These are phyloP conservation scores for Cyphellophora europaea DNA, from an alignment of 2,329 filamentous ascomycete genomes.

Conservation along the genomic window DNA sequence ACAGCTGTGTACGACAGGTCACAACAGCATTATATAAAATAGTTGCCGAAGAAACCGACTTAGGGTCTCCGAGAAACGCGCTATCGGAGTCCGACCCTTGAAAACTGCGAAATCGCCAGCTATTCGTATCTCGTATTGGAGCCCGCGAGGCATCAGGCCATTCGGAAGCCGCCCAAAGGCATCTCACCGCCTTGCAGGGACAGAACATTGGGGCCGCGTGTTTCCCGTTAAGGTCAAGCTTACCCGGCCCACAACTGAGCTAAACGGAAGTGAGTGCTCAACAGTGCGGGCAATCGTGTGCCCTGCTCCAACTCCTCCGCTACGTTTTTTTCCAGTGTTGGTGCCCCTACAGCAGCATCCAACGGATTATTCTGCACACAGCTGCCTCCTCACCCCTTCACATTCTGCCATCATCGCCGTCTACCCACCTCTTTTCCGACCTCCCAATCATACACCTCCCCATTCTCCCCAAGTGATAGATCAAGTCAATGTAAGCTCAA, in stretches of 20 bases:
- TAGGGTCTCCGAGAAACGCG: too few relatives aligned
- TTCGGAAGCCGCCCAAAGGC: not conserved
- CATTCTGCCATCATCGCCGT: too few relatives aligned
- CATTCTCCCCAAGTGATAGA: too few relatives aligned
- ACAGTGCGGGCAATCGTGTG: not conserved
- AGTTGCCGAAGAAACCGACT: too few relatives aligned
- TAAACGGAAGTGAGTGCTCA: not conserved
- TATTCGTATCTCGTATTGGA: not conserved
- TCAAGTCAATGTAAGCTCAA: too few relatives aligned
- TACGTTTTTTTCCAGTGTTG: not conserved
- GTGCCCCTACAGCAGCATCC: not conserved
- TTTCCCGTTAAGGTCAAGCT: not conserved
- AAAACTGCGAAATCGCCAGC: too few relatives aligned
- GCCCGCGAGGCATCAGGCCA: not conserved
- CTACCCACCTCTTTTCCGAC: too few relatives aligned
- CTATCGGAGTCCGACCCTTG: too few relatives aligned
- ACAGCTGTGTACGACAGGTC: too few relatives aligned
- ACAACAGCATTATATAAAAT: too few relatives aligned
- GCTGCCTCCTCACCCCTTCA: conserved; percentile 1
- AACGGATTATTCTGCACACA: conserved; percentile 2
- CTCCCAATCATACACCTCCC: too few relatives aligned
- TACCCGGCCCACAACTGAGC: not conserved
- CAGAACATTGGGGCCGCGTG: not conserved
- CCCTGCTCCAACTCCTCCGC: too few relatives aligned
- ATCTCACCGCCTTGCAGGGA: not conserved